These are phyloP conservation scores for Fabrea salina DNA, from an alignment of 169 alveolate species.

Conservation along the genomic window DNA sequence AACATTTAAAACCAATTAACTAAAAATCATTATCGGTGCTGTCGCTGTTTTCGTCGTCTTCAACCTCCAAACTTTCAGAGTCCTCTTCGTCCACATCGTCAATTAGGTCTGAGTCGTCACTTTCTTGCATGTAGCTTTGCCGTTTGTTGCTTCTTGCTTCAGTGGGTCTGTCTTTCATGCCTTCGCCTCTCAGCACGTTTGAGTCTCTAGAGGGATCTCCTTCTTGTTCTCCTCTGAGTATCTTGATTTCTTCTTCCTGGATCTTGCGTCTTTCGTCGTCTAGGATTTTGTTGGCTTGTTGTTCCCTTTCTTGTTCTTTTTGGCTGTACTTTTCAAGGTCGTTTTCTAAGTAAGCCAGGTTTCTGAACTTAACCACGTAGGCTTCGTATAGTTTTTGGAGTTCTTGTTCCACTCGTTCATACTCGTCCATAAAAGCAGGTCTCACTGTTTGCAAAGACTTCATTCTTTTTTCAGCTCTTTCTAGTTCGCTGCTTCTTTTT, in stretches of 20 bases:
- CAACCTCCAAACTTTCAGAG: constrained; percentile 31
- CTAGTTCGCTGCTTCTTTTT: constrained; percentile 66
- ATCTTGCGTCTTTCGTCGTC: constrained; percentile 19
- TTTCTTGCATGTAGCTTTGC: constrained; percentile 30
- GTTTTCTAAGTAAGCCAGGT: constrained; percentile 76
- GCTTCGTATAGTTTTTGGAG: constrained; percentile 58
- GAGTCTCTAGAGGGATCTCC: not conserved
- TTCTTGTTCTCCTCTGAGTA: constrained; percentile 29
- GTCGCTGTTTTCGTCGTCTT: constrained; percentile 35
- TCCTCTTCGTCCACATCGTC: constrained; percentile 39
- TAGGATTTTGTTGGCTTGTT: constrained; percentile 12
- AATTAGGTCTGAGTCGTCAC: constrained; percentile 21
- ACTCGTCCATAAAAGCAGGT: constrained; percentile 87
- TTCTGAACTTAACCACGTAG: constrained; percentile 78
- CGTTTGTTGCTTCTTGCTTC: constrained; percentile 20
- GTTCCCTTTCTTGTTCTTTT: constrained; percentile 52
- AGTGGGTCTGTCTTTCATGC: constrained; percentile 28
- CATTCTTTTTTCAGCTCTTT: constrained; percentile 76
- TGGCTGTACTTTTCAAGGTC: constrained; percentile 65
- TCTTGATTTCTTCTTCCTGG: not conserved
- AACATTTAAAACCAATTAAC: too few species aligned
- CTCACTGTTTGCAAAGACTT: constrained; percentile 72
- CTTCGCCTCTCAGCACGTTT: constrained; percentile 17
- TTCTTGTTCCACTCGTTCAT: constrained; percentile 56
- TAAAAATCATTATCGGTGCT: constrained; percentile 14